These are phyloP conservation scores for Rhodomyrtus tomentosa DNA, from an alignment of 345 rosid genomes.

Conservation along the genomic window DNA sequence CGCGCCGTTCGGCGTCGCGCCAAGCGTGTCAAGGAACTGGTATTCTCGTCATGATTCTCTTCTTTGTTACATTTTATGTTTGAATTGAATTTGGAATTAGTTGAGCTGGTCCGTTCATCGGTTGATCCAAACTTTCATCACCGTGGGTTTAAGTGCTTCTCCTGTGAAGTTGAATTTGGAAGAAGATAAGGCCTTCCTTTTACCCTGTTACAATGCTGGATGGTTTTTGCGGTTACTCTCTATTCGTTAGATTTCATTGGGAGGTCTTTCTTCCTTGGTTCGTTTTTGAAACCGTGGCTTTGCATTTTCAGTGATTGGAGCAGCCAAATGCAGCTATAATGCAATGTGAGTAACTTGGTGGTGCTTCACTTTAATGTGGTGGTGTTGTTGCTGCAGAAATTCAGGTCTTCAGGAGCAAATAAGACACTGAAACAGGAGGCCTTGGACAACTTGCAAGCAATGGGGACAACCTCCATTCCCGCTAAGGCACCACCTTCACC, in stretches of 20 bases:
- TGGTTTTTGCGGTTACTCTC: not conserved
- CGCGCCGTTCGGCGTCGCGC: conserved; percentile 82
- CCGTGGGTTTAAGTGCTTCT: not conserved
- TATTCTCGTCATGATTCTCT: conserved; percentile 1
- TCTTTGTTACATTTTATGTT: not conserved
- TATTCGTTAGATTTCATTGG: not conserved
- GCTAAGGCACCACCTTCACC: conserved; percentile 54
- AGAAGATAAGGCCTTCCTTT: not conserved
- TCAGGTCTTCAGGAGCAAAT: conserved; percentile 57
- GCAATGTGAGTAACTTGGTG: not conserved
- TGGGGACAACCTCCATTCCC: conserved; percentile 45
- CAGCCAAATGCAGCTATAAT: not conserved
- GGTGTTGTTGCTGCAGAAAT: conserved; percentile 32
- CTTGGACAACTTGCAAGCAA: conserved; percentile 51
- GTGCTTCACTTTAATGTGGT: not conserved
- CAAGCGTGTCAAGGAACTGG: conserved; percentile 70
- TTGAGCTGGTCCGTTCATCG: not conserved
- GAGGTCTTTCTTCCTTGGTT: not conserved
- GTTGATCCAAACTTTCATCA: not conserved
- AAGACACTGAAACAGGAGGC: conserved; percentile 79
- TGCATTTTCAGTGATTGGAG: not conserved
- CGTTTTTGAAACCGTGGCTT: not conserved
- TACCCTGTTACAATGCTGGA: not conserved
- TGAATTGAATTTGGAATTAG: not conserved
- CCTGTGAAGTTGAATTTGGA: not conserved